Conservation (phyloP, 768 basidiomycete genomes). For the Basidioascus undulatus region DNA sequence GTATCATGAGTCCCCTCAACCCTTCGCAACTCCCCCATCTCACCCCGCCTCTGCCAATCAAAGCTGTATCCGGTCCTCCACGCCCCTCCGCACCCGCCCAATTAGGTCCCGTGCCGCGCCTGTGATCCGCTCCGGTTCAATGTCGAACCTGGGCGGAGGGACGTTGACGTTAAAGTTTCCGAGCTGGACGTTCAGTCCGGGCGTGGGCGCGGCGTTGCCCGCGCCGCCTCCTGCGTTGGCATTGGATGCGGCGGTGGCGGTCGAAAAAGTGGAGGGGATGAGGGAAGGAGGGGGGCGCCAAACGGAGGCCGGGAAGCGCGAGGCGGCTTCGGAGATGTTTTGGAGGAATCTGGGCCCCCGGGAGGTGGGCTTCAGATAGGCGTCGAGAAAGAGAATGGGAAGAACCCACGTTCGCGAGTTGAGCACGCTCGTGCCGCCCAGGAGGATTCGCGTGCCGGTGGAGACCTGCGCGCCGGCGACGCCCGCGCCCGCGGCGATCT, state of each 20-base stretch:
- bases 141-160: conserved; percentile 9
- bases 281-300: conserved; percentile 23
- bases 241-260: conserved; percentile 34
- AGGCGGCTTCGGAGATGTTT: conserved; percentile 50
- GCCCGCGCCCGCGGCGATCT: conserved; percentile 18
- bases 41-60: too few species aligned
- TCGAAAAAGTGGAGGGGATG: conserved; percentile 41
- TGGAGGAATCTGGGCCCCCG: conserved; percentile 53
- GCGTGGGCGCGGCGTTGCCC: too few species aligned
- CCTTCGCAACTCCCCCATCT: conserved; percentile 17
- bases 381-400: too few species aligned
- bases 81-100: conserved; percentile 71
- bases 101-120: conserved; percentile 57
- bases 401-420: conserved; percentile 69
- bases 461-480: neutral
- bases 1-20: too few species aligned
- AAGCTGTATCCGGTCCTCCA: too few species aligned
- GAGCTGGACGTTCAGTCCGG: conserved; percentile 70
- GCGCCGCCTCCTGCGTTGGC: conserved; percentile 18
- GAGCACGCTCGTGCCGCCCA: conserved; percentile 86
- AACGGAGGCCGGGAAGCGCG: conserved; percentile 19
- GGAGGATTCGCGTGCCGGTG: conserved; percentile 42
- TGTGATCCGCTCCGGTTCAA: conserved; percentile 14
- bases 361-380: neutral
- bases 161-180: conserved; percentile 27